These are phyloP conservation scores for Apiospora arundinis DNA, from an alignment of 2,329 filamentous ascomycete genomes.

Conservation along the genomic window DNA sequence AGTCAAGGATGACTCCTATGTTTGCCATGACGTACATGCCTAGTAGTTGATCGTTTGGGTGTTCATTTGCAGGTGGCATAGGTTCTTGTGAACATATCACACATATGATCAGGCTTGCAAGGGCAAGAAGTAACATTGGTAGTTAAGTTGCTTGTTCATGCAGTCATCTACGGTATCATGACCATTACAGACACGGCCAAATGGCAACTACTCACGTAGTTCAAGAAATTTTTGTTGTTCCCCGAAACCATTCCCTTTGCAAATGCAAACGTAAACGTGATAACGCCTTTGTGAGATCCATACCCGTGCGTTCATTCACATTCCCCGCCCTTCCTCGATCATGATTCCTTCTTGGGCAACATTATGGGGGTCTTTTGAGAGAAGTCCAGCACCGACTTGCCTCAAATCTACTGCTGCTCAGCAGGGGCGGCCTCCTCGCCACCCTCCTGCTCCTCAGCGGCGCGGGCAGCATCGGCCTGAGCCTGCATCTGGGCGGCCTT, in stretches of 20 bases:
- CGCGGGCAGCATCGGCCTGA: slow-evolving; percentile 65
- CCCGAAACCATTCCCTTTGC: slow-evolving; percentile 18
- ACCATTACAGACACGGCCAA: slow-evolving; percentile 20
- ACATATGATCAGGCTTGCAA: neutral
- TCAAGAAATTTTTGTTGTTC: slow-evolving; percentile 15
- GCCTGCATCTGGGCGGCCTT: slow-evolving; percentile 76
- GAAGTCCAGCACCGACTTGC: slow-evolving; percentile 44
- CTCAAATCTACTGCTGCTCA: slow-evolving; percentile 52
- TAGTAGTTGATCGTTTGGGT: too few species aligned
- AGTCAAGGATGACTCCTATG: neutral
- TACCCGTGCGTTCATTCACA: slow-evolving; percentile 22
- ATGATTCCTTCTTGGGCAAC: slow-evolving; percentile 8
- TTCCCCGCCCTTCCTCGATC: slow-evolving; percentile 13
- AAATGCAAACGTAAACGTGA: slow-evolving; percentile 23
- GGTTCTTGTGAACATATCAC: neutral
- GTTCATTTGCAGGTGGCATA: neutral
- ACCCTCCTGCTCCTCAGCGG: slow-evolving; percentile 55
- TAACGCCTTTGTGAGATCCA: slow-evolving; percentile 20
- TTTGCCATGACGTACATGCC: neutral
- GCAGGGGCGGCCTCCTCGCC: slow-evolving; percentile 58
- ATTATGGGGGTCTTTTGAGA: slow-evolving; percentile 23
- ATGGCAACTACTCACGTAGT: slow-evolving; percentile 22
- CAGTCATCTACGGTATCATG: slow-evolving; percentile 21
- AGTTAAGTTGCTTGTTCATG: slow-evolving; percentile 22
- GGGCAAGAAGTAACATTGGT: slow-evolving; percentile 2